Conservation (phyloP, 805 yeast genomes). For the Wickerhamomyces rabaulensis region DNA sequence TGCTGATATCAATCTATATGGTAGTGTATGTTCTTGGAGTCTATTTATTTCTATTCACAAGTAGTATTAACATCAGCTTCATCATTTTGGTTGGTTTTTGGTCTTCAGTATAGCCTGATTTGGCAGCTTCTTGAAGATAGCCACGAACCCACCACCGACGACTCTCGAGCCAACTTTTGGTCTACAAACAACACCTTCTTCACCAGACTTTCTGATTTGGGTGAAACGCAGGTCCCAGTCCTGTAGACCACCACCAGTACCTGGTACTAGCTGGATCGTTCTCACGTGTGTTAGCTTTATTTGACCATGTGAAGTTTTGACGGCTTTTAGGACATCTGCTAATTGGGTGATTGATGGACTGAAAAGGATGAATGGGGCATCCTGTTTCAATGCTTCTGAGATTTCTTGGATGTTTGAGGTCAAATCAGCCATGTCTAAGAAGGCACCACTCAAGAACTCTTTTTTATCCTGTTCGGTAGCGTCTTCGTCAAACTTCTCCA, state of each 20-base stretch:
- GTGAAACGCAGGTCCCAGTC: conserved; percentile 46
- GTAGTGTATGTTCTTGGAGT: no score
- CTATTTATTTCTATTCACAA: not conserved
- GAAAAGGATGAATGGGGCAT: conserved; percentile 39
- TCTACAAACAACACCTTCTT: conserved; percentile 39
- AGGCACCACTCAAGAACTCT: conserved; percentile 37
- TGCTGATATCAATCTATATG: no score
- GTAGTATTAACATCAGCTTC: no score
- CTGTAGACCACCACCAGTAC: conserved; percentile 46
- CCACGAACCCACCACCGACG: conserved; percentile 49
- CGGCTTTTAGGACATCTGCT: conserved; percentile 31
- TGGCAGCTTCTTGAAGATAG: conserved; percentile 33
- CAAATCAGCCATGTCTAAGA: conserved; percentile 43
- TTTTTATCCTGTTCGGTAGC: conserved; percentile 17
- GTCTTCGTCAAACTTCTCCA: conserved; percentile 12
- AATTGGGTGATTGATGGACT: conserved; percentile 47
- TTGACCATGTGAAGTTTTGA: conserved; percentile 25
- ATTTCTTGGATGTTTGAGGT: conserved; percentile 29
- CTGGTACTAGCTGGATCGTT: conserved; percentile 39
- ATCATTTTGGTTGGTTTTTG: not conserved
- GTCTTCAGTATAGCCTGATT: conserved; percentile 9
- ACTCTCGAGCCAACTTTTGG: conserved; percentile 44
- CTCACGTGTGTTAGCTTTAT: conserved; percentile 32
- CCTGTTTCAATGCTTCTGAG: conserved; percentile 31
- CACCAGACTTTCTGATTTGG: conserved; percentile 34